phyloP scores from a whole-genome alignment of 2,329 filamentous ascomycete genomes.

The Colletotrichum sp. region DNA sequence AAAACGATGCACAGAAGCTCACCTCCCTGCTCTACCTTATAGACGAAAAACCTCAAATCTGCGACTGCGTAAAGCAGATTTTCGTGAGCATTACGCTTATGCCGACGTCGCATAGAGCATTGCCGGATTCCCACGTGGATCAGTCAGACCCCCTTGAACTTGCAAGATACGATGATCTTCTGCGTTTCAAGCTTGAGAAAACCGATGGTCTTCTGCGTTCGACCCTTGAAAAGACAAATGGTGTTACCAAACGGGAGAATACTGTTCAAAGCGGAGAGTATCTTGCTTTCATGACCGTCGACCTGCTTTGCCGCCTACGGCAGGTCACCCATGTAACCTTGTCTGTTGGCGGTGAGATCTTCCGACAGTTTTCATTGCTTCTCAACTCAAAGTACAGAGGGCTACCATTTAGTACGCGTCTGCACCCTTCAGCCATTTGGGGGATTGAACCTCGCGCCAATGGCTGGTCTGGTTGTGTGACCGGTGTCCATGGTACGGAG shows the following conservation, averaged over 20 bases:
- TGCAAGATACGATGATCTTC: not conserved
- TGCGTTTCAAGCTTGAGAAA: not conserved
- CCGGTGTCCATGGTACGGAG: not conserved
- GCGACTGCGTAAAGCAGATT: not conserved
- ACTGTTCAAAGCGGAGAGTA: not conserved
- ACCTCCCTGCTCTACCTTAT: accelerated
- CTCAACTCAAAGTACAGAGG: not conserved
- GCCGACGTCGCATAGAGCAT: not conserved
- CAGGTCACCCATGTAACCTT: not conserved
- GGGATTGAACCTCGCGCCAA: not conserved
- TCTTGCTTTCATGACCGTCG: not conserved
- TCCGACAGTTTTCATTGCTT: not conserved
- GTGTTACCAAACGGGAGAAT: not conserved
- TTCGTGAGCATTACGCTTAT: not conserved
- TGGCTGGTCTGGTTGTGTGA: accelerated
- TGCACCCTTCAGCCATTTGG: not conserved
- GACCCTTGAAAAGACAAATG: not conserved
- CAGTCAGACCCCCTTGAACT: not conserved
- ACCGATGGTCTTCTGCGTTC: not conserved
- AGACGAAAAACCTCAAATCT: not conserved
- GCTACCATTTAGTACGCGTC: not conserved
- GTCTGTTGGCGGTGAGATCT: not conserved
- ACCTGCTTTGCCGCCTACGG: not conserved
- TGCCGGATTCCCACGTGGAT: not conserved
- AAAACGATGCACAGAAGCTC: not conserved